Conservation (phyloP, 2,329 filamentous ascomycete species). For the Chrysoporthe puriensis region DNA sequence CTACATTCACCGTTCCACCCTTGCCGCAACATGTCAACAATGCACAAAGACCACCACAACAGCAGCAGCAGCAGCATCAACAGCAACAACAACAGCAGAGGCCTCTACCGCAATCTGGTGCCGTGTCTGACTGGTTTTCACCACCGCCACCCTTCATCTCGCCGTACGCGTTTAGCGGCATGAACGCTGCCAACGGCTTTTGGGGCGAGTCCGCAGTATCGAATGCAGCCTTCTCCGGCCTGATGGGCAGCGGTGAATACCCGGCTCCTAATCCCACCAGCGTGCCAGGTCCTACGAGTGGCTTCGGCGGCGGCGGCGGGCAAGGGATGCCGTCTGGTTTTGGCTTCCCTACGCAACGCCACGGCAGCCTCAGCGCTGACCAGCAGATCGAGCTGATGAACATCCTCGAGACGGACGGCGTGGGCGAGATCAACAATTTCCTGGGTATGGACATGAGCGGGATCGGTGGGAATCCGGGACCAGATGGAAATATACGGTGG, state of each 20-base stretch:
- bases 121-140: conserved; percentile 55
- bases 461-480: conserved; percentile 29
- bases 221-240: conserved; percentile 32
- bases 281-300: conserved; percentile 14
- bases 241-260: conserved; percentile 30
- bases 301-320: conserved; percentile 32
- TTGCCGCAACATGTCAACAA: conserved; percentile 39
- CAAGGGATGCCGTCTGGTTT: conserved; percentile 30
- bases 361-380: conserved; percentile 74
- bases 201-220: conserved; percentile 43
- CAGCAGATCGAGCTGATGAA: conserved; percentile 85
- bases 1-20: conserved; percentile 46
- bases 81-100: conserved; percentile 44
- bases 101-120: conserved; percentile 47
- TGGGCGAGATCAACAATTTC: conserved; percentile 64
- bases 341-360: conserved; percentile 52
- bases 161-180: conserved; percentile 52
- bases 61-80: conserved; percentile 30
- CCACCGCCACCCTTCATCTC: conserved; percentile 57
- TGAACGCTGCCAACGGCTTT: conserved; percentile 41
- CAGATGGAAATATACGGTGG: conserved; percentile 29
- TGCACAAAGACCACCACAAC: conserved; percentile 25
- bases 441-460: conserved; percentile 49
- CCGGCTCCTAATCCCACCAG: conserved; percentile 23
- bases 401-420: conserved; percentile 71